Base-by-base conservation (phyloP, 2,329 filamentous ascomycete species). In the Talaromyces piceae region DNA sequence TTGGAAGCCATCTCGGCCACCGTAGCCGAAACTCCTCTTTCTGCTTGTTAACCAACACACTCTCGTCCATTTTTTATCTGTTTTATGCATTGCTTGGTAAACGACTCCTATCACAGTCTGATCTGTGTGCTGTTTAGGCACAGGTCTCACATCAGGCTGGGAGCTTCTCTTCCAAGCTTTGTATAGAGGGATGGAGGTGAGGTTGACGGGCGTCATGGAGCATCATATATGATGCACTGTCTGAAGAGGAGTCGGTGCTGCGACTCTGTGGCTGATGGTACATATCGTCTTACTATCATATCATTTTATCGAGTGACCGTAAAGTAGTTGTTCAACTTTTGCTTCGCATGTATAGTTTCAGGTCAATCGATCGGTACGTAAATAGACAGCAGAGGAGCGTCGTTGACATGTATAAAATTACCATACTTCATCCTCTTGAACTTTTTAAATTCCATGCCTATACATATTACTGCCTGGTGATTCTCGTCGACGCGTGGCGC, bases 1-100 rank as follows among this genome's bases (percentile, higher is more conserved):
- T 48, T n/a, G 44, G 22, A 45, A 45, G 16, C 41, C 18, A 45
- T 30, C 9, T 43, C 25, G 33, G 39, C 39, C 39, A 43, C 39
- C 39, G 23, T 25, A 43, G 13, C 39, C 11, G 11, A 37, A 37
- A 37, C 33, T 18, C 16, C 31, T 37, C 3, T 37, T 18, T 11
- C 1, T 18, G n/a, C 33, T 20, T 37, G 33, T 37, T 18, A 18
- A 37, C 20, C 33, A 37, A 31, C 16, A 37, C 16, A 20, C 2
- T 7, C 6, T 28, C 16, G 20, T 3, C 33, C 33, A 2, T 18
- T 20, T 18, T 16, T 23, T 47, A 18, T 37, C 27, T 20, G 25
- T 12, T 43, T 22, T 4, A 41, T 23, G 8, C 37, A 11, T 16
- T 27, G 37, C 23, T 23, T 41, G n/a, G 25, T 3, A 18, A 7